A percentile compares a stretch with the other conserved stretches of the same genome.
Conservation (phyloP, 306 rosid genomes). For the Quercus alba region DNA sequence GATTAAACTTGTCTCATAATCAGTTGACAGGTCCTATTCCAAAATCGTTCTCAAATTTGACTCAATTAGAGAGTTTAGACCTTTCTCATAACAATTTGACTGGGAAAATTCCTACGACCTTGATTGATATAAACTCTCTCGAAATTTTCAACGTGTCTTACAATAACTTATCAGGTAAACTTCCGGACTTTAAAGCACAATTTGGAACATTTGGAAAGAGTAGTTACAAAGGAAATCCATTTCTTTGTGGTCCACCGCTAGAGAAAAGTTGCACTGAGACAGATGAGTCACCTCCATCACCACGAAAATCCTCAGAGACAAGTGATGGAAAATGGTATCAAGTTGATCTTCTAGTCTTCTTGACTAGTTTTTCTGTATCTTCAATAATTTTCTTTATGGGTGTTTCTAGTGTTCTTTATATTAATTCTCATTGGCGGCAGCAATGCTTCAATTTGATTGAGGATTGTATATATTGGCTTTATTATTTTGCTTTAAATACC, state of each 20-base stretch:
- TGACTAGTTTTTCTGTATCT: neutral
- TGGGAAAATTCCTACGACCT: neutral
- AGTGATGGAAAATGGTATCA: too few relatives aligned
- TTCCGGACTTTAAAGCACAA: neutral
- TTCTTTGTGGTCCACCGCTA: neutral
- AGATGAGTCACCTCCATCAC: too few relatives aligned
- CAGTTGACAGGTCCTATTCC: conserved; percentile 1
- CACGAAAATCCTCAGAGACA: too few relatives aligned
- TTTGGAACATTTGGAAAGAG: neutral
- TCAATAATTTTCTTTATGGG: neutral
- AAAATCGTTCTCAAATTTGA: neutral
- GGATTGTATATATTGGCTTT: too few relatives aligned
- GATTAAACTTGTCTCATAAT: conserved; percentile 1
- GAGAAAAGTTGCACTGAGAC: neutral
- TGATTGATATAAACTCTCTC: neutral
- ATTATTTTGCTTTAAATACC: too few relatives aligned
- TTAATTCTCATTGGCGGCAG: too few relatives aligned
- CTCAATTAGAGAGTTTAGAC: neutral
- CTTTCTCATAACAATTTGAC: neutral
- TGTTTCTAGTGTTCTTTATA: too few relatives aligned
- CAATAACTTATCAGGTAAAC: conserved; percentile 5
- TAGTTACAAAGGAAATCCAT: neutral
- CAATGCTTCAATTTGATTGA: too few relatives aligned
- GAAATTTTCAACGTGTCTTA: neutral
- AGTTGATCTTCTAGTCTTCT: neutral